Evolutionary conservation across 2,329 filamentous ascomycete species (phyloP).

Genomic region (Juglanconis oblonga): DNA sequence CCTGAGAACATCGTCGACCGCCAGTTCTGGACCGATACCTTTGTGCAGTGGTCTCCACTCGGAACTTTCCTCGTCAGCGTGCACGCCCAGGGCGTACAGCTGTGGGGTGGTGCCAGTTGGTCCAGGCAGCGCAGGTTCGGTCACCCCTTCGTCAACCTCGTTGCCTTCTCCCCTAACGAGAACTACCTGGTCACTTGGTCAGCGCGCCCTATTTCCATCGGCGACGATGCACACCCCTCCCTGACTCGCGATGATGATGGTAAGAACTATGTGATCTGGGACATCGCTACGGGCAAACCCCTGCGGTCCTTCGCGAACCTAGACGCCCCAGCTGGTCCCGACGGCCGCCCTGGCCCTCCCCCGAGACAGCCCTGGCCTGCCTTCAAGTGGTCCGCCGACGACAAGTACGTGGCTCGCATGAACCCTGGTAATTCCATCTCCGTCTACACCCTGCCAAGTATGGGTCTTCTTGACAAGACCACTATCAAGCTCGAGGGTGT

Average conservation of each 20-base stretch:
- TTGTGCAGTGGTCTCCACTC: constrained; percentile 95
- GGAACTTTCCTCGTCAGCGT: constrained; percentile 94
- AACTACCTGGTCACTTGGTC: constrained; percentile 97
- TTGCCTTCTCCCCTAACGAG: constrained; percentile 92
- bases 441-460: constrained; percentile 86
- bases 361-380: constrained; percentile 97
- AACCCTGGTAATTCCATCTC: constrained; percentile 89
- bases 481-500: constrained; percentile 96
- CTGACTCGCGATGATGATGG: constrained; percentile 90
- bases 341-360: constrained; percentile 65
- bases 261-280: constrained; percentile 99
- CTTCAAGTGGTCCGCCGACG: constrained; percentile 98
- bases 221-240: constrained; percentile 81
- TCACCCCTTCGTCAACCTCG: constrained; percentile 91
- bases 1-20: constrained; percentile 90
- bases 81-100: constrained; percentile 92
- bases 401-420: constrained; percentile 94
- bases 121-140: constrained; percentile 88
- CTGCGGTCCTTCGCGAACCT: constrained; percentile 91
- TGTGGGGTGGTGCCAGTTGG: constrained; percentile 93
- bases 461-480: constrained; percentile 86
- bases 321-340: constrained; percentile 66
- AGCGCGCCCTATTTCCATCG: constrained; percentile 85
- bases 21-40: constrained; percentile 95
- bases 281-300: constrained; percentile 83